Percentiles rank a stretch among this genome's conserved stretches.
These are phyloP conservation scores for Histomonas meleagridis DNA, from an alignment of 208 protist genomes.

Conservation along the genomic window DNA sequence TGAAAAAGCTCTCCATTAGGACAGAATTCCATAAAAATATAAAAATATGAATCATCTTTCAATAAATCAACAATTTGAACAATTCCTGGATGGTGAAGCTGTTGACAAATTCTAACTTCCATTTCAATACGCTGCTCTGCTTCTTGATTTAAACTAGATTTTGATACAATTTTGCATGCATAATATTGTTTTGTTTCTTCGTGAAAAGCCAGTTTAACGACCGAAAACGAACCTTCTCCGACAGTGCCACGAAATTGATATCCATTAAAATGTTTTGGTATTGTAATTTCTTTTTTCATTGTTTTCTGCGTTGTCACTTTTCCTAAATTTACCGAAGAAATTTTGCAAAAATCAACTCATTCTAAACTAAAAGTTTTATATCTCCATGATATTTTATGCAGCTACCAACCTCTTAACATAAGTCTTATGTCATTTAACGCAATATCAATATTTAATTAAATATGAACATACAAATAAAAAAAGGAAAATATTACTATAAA, in stretches of 20 bases:
- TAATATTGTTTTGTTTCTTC: conserved; percentile 21
- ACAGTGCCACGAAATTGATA: not conserved
- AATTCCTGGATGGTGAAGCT: not conserved
- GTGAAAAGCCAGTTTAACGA: not conserved
- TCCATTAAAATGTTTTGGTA: not conserved
- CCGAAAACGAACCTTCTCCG: conserved; percentile 4
- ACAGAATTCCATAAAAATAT: conserved; percentile 25
- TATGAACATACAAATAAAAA: no score
- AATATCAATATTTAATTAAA: no score
- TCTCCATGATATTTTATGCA: no score
- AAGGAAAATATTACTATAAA: no score
- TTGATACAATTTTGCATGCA: not conserved
- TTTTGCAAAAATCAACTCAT: no score
- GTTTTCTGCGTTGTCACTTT: no score
- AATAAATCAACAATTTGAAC: conserved; percentile 33
- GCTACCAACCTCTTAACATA: no score
- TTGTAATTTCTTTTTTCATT: no score
- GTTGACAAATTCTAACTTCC: conserved; percentile 1
- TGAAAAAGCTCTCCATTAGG: conserved; percentile 21
- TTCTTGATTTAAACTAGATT: not conserved
- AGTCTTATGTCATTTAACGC: no score
- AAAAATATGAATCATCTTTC: not conserved
- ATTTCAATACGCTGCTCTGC: conserved; percentile 7
- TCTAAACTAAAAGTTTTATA: no score
- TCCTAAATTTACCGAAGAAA: no score